A percentile compares a stretch with the other conserved stretches of the same genome.
phyloP scores from a whole-genome alignment of 108 stramenopile species.

The Skeletonema costatum region DNA sequence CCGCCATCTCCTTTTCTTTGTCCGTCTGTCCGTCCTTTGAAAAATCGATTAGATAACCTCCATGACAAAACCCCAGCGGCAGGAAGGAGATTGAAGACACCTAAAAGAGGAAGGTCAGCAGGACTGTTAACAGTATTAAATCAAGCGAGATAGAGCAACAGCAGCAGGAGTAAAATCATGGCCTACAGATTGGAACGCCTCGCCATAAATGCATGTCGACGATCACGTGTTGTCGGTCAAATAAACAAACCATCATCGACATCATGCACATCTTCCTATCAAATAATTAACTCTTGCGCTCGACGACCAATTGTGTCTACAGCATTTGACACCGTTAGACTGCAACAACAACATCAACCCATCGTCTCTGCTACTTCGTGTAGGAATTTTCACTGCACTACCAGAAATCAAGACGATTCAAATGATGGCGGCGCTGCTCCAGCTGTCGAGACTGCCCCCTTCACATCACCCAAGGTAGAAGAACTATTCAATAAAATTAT shows the following conservation, averaged over 20 bases:
- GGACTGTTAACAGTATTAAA: no score
- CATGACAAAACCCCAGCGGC: no score
- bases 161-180: background rate
- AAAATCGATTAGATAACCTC: no score
- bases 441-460: background rate
- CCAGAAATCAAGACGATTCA: background rate
- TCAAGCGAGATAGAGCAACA: background rate
- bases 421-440: constrained; percentile 1
- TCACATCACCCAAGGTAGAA: constrained; percentile 57
- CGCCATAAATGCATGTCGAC: background rate
- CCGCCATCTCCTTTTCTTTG: no score
- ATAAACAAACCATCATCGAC: background rate
- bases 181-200: background rate
- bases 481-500: constrained; percentile 79
- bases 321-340: background rate
- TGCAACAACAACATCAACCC: background rate
- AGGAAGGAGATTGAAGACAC: no score
- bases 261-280: background rate
- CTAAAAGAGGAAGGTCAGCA: no score
- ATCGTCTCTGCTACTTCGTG: background rate
- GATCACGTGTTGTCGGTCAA: background rate
- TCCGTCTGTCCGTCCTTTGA: no score
- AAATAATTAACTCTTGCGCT: background rate
- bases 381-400: background rate
- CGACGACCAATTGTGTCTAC: background rate